These are phyloP conservation scores for Alnus glutinosa DNA, from an alignment of 306 rosid genomes.

Conservation along the genomic window DNA sequence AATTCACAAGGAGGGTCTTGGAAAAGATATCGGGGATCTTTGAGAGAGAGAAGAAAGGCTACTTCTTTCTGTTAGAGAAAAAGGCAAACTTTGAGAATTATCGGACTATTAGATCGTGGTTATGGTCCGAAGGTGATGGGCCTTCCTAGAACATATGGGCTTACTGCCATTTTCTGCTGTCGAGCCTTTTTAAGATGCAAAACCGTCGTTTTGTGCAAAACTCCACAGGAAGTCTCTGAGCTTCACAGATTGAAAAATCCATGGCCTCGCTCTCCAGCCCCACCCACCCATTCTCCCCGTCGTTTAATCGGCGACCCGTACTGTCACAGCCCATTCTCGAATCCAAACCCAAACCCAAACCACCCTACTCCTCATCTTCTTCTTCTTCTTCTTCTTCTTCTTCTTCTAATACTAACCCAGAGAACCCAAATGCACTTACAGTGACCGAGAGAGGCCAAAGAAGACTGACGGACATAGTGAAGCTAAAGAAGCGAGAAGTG, in stretches of 20 bases:
- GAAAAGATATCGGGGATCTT: too few species aligned
- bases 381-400: slow-evolving; percentile 20
- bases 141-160: background rate
- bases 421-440: slow-evolving; percentile 15
- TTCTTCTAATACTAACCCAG: background rate
- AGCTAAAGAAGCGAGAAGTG: slow-evolving; percentile 48
- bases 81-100: too few species aligned
- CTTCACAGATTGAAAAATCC: background rate
- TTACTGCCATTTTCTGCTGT: too few species aligned
- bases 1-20: too few species aligned
- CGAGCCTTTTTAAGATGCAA: background rate
- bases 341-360: background rate
- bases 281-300: slow-evolving; percentile 31
- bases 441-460: slow-evolving; percentile 32
- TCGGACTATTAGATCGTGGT: too few species aligned
- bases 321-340: background rate
- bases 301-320: slow-evolving; percentile 17
- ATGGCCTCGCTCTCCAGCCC: slow-evolving; percentile 52
- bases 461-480: slow-evolving; percentile 42
- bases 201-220: background rate
- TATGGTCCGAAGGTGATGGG: too few species aligned
- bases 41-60: too few species aligned
- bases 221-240: background rate
- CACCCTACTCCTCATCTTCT: background rate
- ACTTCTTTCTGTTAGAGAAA: too few species aligned